phyloP scores from a whole-genome alignment of 768 basidiomycete species.

The Calocera viscosa region DNA sequence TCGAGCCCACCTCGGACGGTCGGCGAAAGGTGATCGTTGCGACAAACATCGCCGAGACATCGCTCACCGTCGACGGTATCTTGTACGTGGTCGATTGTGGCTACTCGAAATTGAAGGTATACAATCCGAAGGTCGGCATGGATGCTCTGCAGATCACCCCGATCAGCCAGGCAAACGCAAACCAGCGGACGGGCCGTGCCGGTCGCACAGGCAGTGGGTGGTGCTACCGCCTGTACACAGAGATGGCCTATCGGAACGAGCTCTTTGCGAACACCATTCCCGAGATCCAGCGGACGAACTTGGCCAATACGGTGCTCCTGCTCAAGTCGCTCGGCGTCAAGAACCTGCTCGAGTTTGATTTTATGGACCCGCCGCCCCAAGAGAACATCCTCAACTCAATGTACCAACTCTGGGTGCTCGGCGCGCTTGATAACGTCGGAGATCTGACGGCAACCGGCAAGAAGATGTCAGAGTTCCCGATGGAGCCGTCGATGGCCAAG shows the following conservation, averaged over 20 bases:
- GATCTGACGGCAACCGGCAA: slow-evolving; percentile 83
- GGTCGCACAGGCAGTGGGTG: slow-evolving; percentile 95
- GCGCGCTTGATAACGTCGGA: slow-evolving; percentile 94
- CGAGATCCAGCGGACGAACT: slow-evolving; percentile 94
- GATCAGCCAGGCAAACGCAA: slow-evolving; percentile 96
- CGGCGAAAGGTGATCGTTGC: slow-evolving; percentile 95
- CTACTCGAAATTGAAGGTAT: slow-evolving; percentile 95
- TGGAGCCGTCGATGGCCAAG: slow-evolving; percentile 98
- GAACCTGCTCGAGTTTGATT: slow-evolving; percentile 94
- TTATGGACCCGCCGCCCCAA: slow-evolving; percentile 99
- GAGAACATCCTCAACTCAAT: slow-evolving; percentile 97
- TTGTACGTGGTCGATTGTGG: slow-evolving; percentile 93
- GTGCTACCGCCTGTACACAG: slow-evolving; percentile 94
- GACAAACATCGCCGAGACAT: slow-evolving; percentile 98
- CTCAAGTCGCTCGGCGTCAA: slow-evolving; percentile 95
- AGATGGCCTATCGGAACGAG: slow-evolving; percentile 93
- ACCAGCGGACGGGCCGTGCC: slow-evolving; percentile 89
- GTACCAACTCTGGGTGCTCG: slow-evolving; percentile 99
- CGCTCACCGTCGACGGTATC: slow-evolving; percentile 97
- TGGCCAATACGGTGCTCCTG: slow-evolving; percentile 90
- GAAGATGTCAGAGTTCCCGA: slow-evolving; percentile 99
- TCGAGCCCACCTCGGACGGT: slow-evolving; percentile 86
- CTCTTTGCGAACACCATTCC: slow-evolving; percentile 93
- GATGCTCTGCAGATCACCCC: slow-evolving; percentile 98
- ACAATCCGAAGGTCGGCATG: slow-evolving; percentile 99